phyloP scores from a whole-genome alignment of 192 early-diverging fungal species.

The Umbelopsis vinacea region DNA sequence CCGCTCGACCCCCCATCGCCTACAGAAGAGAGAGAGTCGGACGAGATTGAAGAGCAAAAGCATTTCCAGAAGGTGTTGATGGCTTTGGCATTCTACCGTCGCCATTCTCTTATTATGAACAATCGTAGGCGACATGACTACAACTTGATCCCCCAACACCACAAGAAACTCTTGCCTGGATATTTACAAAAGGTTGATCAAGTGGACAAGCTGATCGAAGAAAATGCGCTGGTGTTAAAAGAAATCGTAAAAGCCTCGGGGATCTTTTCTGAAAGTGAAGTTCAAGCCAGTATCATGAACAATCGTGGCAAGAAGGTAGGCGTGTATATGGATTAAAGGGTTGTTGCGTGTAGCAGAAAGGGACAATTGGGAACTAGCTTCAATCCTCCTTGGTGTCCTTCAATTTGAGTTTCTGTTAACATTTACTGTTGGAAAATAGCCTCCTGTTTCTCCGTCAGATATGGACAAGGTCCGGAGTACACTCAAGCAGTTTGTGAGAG shows the following conservation, averaged over 20 bases:
- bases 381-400: conserved; percentile 22
- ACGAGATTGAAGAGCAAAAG: conserved; percentile 32
- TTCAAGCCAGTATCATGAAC: not conserved
- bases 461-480: conserved; percentile 92
- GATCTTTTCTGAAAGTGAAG: conserved; percentile 49
- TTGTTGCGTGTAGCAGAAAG: too few species aligned
- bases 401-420: not conserved
- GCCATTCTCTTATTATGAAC: conserved; percentile 60
- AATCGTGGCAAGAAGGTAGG: conserved; percentile 41
- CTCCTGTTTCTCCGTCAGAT: conserved; percentile 64
- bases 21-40: not conserved
- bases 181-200: conserved; percentile 67
- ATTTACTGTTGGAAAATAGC: conserved; percentile 18
- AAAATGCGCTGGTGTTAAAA: conserved; percentile 61
- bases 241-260: conserved; percentile 51
- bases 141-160: conserved; percentile 62
- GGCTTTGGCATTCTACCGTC: conserved; percentile 67
- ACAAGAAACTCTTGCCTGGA: conserved; percentile 59
- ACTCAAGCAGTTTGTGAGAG: conserved; percentile 92
- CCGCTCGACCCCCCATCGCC: not conserved
- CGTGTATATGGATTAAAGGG: not conserved
- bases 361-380: too few species aligned
- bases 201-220: conserved; percentile 62
- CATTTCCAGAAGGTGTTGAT: conserved; percentile 60
- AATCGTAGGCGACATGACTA: conserved; percentile 68